A percentile compares a stretch with the other conserved stretches of the same genome.
Evolutionary conservation across 2,329 filamentous ascomycete species (phyloP).

Genomic region (Aciculosporium take): DNA sequence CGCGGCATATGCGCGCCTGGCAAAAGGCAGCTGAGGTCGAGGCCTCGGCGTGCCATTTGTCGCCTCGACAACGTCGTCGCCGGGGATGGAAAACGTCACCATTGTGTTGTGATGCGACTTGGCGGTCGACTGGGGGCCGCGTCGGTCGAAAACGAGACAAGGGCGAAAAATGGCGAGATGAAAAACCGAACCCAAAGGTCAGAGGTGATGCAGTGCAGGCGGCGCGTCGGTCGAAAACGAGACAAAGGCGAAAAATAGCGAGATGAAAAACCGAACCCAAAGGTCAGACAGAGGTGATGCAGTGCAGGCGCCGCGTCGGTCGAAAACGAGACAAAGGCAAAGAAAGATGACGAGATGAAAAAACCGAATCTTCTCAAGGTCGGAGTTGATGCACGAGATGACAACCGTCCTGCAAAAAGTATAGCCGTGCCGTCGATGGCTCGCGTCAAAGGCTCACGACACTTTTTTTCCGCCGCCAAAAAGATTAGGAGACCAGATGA

Average conservation of each 20-base stretch:
- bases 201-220: too few species aligned
- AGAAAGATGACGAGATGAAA: neutral
- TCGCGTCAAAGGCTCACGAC: constrained; percentile 2
- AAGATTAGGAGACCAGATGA: neutral
- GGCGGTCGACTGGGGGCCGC: neutral
- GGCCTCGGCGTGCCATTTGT: constrained; percentile 23
- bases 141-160: neutral
- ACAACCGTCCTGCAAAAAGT: neutral
- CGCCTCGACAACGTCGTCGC: constrained; percentile 19
- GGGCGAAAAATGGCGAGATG: neutral
- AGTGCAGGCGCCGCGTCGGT: neutral
- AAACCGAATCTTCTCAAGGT: too few species aligned
- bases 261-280: neutral
- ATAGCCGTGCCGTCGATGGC: neutral
- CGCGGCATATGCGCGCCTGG: constrained; percentile 26
- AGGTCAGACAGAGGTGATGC: too few species aligned
- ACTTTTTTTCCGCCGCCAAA: constrained; percentile 3
- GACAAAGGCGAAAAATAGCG: neutral
- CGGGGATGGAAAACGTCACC: constrained; percentile 26
- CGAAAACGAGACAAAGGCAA: neutral
- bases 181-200: neutral
- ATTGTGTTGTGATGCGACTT: constrained; percentile 11
- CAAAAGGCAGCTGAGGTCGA: constrained; percentile 28
- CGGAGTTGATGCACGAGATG: too few species aligned
- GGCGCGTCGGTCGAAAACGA: neutral